Evolutionary conservation across 2,329 filamentous ascomycete species (phyloP).

Genomic region (Polytolypa hystricis): DNA sequence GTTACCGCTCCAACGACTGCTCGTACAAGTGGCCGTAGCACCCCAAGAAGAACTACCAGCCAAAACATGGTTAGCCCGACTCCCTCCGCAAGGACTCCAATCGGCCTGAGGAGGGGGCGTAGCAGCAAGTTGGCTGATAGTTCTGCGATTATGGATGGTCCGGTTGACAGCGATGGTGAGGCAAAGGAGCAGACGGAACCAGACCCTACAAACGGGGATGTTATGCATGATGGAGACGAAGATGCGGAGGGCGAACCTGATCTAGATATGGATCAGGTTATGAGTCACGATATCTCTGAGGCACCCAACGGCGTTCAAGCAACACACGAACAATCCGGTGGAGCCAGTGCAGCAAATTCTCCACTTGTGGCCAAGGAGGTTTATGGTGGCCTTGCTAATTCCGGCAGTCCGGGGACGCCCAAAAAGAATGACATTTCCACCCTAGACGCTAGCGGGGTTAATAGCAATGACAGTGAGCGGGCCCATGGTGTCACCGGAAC

Average conservation of each 20-base stretch:
- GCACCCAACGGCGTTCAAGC: no score
- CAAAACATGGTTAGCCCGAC: slow-evolving; percentile 22
- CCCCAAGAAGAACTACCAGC: slow-evolving; percentile 23
- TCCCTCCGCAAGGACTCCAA: slow-evolving; percentile 12
- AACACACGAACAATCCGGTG: no score
- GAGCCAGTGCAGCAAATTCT: no score
- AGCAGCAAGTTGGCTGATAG: slow-evolving; percentile 18
- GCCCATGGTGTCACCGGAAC: no score
- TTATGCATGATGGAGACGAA: neutral
- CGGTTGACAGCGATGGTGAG: slow-evolving; percentile 16
- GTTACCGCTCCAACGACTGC: slow-evolving; percentile 21
- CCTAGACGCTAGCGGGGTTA: no score
- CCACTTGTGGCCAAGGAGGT: no score
- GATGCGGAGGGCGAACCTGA: neutral
- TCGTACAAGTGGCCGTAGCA: slow-evolving; percentile 26
- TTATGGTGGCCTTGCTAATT: no score
- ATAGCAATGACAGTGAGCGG: no score
- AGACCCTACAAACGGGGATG: neutral
- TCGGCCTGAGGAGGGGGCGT: slow-evolving; percentile 25
- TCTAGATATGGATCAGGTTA: neutral
- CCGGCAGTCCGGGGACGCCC: no score
- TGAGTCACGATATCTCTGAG: no score
- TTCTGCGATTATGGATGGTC: slow-evolving; percentile 19
- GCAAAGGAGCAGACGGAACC: slow-evolving; percentile 7
- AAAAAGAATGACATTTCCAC: no score